phyloP scores from a whole-genome alignment of 345 rosid genomes.

The Leavenworthia alabamica region DNA sequence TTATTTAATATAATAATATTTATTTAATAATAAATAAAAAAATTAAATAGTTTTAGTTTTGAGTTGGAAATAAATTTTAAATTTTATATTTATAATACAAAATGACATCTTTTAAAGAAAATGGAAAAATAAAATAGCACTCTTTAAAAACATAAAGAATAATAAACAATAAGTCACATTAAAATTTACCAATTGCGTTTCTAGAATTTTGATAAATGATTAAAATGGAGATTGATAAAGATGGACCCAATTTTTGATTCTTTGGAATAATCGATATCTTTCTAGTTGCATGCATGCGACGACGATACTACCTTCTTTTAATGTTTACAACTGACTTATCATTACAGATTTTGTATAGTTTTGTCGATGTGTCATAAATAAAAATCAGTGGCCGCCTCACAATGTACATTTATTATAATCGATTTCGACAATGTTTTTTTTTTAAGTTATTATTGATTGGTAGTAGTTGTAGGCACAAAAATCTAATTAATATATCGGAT shows the following conservation, averaged over 20 bases:
- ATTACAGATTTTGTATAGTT: not conserved
- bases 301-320: constrained; percentile 6
- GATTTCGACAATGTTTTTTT: not conserved
- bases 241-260: constrained; percentile 23
- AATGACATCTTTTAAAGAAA: no score
- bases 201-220: not conserved
- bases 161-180: not conserved
- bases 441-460: not conserved
- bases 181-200: not conserved
- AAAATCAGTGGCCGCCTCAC: not conserved
- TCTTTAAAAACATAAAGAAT: no score
- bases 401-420: not conserved
- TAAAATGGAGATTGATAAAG: constrained; percentile 4
- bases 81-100: no score
- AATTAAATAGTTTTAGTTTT: no score
- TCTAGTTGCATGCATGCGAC: constrained; percentile 21
- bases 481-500: no score
- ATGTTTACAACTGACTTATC: constrained; percentile 18
- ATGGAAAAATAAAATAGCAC: no score
- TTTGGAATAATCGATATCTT: not conserved
- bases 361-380: not conserved
- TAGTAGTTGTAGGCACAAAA: no score
- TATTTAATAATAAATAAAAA: no score
- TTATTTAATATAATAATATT: no score
- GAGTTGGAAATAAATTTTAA: no score